These are phyloP conservation scores for Geotrichum fermentans DNA, from an alignment of 1,139 yeast species.

Conservation along the genomic window DNA sequence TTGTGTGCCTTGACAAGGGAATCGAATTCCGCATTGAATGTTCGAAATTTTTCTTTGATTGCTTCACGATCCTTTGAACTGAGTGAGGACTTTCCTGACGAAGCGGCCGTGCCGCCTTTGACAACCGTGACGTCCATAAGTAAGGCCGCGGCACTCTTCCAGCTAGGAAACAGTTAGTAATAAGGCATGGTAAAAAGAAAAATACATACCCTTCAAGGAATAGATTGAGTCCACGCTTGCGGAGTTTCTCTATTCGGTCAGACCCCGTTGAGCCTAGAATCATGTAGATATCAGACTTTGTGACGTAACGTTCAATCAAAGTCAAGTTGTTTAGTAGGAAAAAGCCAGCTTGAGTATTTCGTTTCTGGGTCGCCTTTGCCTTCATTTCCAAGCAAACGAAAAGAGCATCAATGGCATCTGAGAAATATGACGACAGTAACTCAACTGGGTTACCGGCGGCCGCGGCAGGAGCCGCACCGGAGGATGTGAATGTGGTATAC, in stretches of 20 bases:
- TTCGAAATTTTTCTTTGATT: slow-evolving; percentile 78
- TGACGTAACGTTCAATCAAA: slow-evolving; percentile 67
- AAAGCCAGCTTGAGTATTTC: slow-evolving; percentile 51
- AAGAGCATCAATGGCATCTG: slow-evolving; percentile 73
- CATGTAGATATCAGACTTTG: slow-evolving; percentile 52
- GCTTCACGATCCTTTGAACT: slow-evolving; percentile 67
- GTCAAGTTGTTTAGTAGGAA: slow-evolving; percentile 67
- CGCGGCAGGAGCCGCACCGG: slow-evolving; percentile 33
- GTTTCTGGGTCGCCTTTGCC: slow-evolving; percentile 43
- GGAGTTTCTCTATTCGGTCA: slow-evolving; percentile 61
- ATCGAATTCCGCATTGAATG: slow-evolving; percentile 79
- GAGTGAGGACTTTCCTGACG: slow-evolving; percentile 24
- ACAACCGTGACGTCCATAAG: slow-evolving; percentile 49
- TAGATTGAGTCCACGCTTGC: slow-evolving; percentile 68
- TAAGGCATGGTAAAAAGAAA: not conserved
- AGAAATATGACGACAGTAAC: slow-evolving; percentile 57
- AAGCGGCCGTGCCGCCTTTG: slow-evolving; percentile 23
- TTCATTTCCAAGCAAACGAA: slow-evolving; percentile 55
- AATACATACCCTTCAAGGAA: slow-evolving; percentile 54
- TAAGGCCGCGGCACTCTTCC: slow-evolving; percentile 75
- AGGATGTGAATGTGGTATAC: slow-evolving; percentile 51
- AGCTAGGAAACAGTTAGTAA: slow-evolving; percentile 29
- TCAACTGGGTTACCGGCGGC: slow-evolving; percentile 39
- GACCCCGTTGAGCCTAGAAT: slow-evolving; percentile 62
- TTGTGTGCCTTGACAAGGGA: slow-evolving; percentile 62